These are phyloP conservation scores for Salvia splendens DNA, from an alignment of 257 asterid genomes.

Conservation along the genomic window DNA sequence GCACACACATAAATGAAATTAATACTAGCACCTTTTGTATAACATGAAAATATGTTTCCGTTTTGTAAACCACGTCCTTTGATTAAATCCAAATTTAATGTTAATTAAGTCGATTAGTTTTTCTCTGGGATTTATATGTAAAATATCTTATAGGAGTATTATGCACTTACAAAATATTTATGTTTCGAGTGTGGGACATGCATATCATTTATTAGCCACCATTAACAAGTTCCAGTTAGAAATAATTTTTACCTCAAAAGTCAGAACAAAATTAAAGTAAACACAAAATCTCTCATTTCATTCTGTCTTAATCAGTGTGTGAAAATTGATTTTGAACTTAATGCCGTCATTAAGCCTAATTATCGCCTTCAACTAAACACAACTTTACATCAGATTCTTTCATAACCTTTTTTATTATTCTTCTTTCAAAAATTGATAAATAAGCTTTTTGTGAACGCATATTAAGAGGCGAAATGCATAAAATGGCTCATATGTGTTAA, in stretches of 20 bases:
- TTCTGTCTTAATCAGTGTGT: neutral
- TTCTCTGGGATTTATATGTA: neutral
- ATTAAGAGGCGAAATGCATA: too few relatives aligned
- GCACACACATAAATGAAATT: slow-evolving; percentile 9
- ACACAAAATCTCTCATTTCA: neutral
- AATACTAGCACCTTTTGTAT: neutral
- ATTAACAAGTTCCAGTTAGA: neutral
- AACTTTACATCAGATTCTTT: too few relatives aligned
- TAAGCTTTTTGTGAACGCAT: too few relatives aligned
- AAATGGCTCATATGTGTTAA: too few relatives aligned
- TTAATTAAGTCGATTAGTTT: neutral
- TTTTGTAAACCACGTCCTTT: slow-evolving; percentile 20
- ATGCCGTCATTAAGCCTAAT: neutral
- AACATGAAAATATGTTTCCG: slow-evolving; percentile 22
- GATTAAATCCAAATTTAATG: slow-evolving; percentile 1
- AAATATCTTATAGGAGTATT: too few relatives aligned
- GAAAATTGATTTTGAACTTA: neutral
- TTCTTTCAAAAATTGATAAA: too few relatives aligned
- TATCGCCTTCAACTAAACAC: neutral
- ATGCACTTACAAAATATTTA: neutral
- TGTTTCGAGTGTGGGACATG: neutral
- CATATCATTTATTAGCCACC: neutral
- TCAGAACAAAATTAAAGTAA: neutral
- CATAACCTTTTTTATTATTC: too few relatives aligned
- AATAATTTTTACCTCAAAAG: neutral